Conservation (phyloP, 78 protist genomes). For the Monocercomonoides exilis region DNA sequence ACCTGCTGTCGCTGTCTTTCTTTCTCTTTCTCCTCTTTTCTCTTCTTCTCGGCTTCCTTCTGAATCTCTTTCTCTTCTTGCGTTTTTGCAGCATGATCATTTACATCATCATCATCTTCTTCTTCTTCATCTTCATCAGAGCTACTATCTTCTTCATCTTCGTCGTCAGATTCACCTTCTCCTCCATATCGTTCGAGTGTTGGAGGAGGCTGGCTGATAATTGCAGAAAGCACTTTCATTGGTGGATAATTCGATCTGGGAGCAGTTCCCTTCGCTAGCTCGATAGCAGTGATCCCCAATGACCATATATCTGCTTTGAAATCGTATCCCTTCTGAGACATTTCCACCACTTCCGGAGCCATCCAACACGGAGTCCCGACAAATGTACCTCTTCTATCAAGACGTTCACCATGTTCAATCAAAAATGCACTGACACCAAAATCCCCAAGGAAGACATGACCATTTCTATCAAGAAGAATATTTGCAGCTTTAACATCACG, state of each 20-base stretch:
- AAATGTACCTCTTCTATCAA: not conserved
- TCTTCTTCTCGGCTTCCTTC: too few species aligned
- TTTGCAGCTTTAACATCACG: not conserved
- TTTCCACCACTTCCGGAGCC: not conserved
- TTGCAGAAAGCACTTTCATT: not conserved
- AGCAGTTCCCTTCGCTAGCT: not conserved
- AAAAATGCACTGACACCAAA: not conserved
- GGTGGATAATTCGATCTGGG: not conserved
- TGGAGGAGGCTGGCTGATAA: not conserved
- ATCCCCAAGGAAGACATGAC: not conserved
- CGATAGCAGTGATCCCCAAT: too few species aligned
- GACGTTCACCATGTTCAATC: not conserved
- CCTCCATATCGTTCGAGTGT: not conserved
- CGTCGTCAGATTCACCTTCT: too few species aligned
- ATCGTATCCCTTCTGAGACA: not conserved
- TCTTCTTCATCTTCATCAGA: too few species aligned
- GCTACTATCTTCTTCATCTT: too few species aligned
- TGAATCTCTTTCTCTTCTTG: too few species aligned
- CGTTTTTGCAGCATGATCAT: too few species aligned
- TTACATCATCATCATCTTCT: too few species aligned
- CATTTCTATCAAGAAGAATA: not conserved
- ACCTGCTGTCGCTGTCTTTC: too few species aligned
- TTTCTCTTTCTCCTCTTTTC: too few species aligned
- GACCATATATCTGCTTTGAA: not conserved
- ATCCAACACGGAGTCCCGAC: constrained; percentile 13